Evolutionary conservation across 345 rosid genomes (phyloP).

Genomic region (Euclidium syriacum): DNA sequence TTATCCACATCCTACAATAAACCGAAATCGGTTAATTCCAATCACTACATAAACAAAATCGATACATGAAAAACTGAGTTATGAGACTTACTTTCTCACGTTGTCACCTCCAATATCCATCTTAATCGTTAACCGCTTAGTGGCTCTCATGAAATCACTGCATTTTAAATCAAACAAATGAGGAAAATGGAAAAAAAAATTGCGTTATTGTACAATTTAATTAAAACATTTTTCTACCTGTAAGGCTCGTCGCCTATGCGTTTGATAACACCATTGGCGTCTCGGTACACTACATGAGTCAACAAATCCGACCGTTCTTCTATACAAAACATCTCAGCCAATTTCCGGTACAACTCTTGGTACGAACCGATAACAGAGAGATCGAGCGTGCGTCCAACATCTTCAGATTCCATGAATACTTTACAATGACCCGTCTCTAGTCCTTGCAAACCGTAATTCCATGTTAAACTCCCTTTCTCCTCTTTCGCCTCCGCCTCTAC

Average conservation of each 20-base stretch:
- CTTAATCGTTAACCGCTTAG: conserved; percentile 68
- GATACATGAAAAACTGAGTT: background rate
- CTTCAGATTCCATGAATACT: conserved; percentile 89
- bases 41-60: background rate
- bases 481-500: conserved; percentile 23
- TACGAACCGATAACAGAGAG: conserved; percentile 69
- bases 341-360: conserved; percentile 61
- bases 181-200: background rate
- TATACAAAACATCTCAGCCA: conserved; percentile 71
- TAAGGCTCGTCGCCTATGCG: conserved; percentile 76
- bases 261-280: conserved; percentile 52
- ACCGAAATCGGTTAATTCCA: conserved; percentile 7
- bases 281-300: conserved; percentile 62
- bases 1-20: conserved; percentile 58
- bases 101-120: conserved; percentile 45
- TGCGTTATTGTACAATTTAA: background rate
- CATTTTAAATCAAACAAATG: background rate
- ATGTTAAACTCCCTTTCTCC: conserved; percentile 42
- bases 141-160: conserved; percentile 63
- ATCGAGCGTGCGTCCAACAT: conserved; percentile 80
- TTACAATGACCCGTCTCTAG: conserved; percentile 77
- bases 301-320: conserved; percentile 60
- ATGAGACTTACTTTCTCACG: conserved; percentile 50
- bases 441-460: conserved; percentile 39
- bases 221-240: conserved; percentile 41